Evolutionary conservation across 768 basidiomycete genomes (phyloP), one percentile per base, ranked within the genome.

Genomic region (Pleurotus eryngii): DNA sequence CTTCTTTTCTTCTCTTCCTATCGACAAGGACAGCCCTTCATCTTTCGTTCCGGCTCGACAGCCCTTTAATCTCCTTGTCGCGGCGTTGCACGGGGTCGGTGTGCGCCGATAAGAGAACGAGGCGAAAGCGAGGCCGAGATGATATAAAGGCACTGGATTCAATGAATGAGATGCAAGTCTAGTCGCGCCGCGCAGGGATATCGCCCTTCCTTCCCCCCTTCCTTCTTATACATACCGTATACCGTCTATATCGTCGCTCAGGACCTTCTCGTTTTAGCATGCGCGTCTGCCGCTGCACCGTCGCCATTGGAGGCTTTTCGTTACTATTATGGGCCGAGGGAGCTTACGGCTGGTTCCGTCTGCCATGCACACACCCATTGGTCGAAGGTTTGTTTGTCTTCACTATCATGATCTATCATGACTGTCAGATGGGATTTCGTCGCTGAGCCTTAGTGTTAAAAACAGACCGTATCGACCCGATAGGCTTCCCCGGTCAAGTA

Each of bases 381-480:
- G 74, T 78, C 1, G 67, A 70, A 68, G 74, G 76, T 74, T 9
- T 35, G 57, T 47, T n/a, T n/a, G n/a, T 42, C 24, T 5, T 26
- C 24, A 26, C 24, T 26, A 26, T 22, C 30, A n/a, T 27, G 30
- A 27, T 30, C n/a, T 18, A 22, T 5, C 24, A 26, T 4, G 24
- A 4, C 24, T 26, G 24, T 5, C 24, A 6, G 30, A 35, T 35
- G 9, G 30, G 9, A 35, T 35, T 35, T 9, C 11, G 30, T 11
- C 30, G 30, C 30, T 35, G 8, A 35, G 11, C 30, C 11, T 35
- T 9, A 4, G 11, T 35, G 9, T 35, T 35, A 11, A 26, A 26
- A 26, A 15, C 46, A 73, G 73, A 73, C 45, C 68, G 76, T 43
- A 63, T 77, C 30, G 76, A 77, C 56, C 76, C 76, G 35, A 69